Evolutionary conservation across 805 yeast genomes (phyloP).

Genomic region (Barnettozyma populi): DNA sequence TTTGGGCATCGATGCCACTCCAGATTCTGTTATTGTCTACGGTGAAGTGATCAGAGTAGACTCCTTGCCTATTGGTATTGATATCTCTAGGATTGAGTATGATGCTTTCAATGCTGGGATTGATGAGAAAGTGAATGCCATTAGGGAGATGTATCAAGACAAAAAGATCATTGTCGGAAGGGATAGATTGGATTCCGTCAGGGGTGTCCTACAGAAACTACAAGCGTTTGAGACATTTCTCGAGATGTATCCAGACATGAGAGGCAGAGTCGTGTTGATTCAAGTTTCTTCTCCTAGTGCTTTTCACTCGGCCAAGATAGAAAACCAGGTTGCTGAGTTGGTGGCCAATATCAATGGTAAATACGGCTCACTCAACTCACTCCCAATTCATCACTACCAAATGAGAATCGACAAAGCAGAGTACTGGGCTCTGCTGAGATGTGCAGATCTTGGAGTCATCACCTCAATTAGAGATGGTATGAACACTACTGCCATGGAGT

Average conservation of each 20-base stretch:
- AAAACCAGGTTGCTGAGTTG: constrained; percentile 76
- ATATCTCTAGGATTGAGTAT: constrained; percentile 58
- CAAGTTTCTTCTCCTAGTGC: constrained; percentile 79
- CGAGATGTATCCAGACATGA: constrained; percentile 90
- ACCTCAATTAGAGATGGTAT: constrained; percentile 94
- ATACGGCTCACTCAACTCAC: constrained; percentile 73
- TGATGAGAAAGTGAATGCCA: constrained; percentile 58
- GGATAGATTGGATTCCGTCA: constrained; percentile 84
- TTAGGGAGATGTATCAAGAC: constrained; percentile 55
- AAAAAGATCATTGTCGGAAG: constrained; percentile 87
- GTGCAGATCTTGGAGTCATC: constrained; percentile 84
- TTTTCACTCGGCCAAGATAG: constrained; percentile 52
- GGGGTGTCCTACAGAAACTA: constrained; percentile 90
- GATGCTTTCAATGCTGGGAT: constrained; percentile 45
- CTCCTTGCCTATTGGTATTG: constrained; percentile 86
- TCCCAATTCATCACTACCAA: constrained; percentile 91
- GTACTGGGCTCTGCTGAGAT: constrained; percentile 80
- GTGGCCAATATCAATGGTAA: constrained; percentile 78
- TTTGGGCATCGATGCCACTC: constrained; percentile 56
- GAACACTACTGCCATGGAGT: constrained; percentile 93
- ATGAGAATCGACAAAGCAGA: constrained; percentile 85
- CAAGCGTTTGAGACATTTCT: constrained; percentile 87
- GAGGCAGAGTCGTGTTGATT: constrained; percentile 76
- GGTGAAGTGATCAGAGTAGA: constrained; percentile 73
- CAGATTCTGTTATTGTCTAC: constrained; percentile 56